A percentile compares a stretch with the other conserved stretches of the same genome.
phyloP scores from a whole-genome alignment of 768 basidiomycete genomes.

The Phaeotremella fagi region DNA sequence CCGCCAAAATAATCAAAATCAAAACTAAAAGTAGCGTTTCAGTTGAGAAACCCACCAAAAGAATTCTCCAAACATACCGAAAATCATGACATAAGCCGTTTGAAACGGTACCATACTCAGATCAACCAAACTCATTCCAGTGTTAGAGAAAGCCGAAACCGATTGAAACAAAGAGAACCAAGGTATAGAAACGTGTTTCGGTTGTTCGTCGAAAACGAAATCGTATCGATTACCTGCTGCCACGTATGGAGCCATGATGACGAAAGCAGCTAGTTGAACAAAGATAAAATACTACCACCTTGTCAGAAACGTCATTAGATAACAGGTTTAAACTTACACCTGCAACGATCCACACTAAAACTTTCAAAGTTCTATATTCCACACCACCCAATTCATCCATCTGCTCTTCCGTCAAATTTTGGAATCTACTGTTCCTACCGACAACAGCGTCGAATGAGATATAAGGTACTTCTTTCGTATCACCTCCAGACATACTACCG shows the following conservation, averaged over 20 bases:
- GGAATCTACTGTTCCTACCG: conserved; percentile 65
- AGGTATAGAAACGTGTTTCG: conserved; percentile 56
- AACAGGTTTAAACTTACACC: conserved; percentile 54
- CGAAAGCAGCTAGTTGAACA: conserved; percentile 63
- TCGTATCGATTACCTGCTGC: conserved; percentile 57
- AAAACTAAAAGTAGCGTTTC: conserved; percentile 47
- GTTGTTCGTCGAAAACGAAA: conserved; percentile 57
- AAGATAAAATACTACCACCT: conserved; percentile 67
- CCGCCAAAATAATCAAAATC: conserved; percentile 74
- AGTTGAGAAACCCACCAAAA: too few species aligned
- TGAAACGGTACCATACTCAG: conserved; percentile 90
- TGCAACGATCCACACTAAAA: conserved; percentile 74
- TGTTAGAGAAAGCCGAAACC: conserved; percentile 81
- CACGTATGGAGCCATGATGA: conserved; percentile 78
- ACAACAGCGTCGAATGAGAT: conserved; percentile 79
- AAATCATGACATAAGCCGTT: conserved; percentile 71
- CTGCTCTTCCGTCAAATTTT: conserved; percentile 67
- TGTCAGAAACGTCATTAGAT: not conserved
- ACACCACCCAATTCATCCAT: conserved; percentile 89
- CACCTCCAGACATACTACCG: conserved; percentile 49
- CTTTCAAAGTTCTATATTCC: conserved; percentile 79
- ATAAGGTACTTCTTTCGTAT: conserved; percentile 62
- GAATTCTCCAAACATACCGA: conserved; percentile 22
- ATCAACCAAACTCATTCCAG: conserved; percentile 76
- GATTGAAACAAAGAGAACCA: conserved; percentile 86